phyloP scores from a whole-genome alignment of 352 stramenopile species.

The Elongisporangium undulatum region DNA sequence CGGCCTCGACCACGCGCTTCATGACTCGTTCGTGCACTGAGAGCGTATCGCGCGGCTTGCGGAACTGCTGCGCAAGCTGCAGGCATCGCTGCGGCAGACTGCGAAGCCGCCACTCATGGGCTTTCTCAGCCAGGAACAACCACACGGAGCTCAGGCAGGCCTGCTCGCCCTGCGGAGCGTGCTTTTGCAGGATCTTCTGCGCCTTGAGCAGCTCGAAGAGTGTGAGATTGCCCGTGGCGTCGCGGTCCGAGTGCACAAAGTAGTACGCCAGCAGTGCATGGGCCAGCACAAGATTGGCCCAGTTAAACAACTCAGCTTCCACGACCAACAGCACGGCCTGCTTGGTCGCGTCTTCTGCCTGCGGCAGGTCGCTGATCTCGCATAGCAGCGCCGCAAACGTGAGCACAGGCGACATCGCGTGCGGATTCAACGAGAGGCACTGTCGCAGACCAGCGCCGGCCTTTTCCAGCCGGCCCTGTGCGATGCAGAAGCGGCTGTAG shows the following conservation, averaged over 20 bases:
- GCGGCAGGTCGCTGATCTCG: constrained; percentile 45
- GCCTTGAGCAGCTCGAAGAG: constrained; percentile 67
- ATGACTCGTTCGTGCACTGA: constrained; percentile 40
- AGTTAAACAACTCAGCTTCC: constrained; percentile 10
- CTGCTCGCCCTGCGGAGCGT: constrained; percentile 4
- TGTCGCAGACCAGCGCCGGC: constrained; percentile 48
- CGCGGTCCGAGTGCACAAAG: constrained; percentile 36
- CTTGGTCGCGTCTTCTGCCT: constrained; percentile 39
- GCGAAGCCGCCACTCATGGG: constrained; percentile 39
- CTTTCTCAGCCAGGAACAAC: constrained; percentile 45
- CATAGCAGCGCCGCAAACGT: constrained; percentile 54
- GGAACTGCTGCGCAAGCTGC: constrained; percentile 27
- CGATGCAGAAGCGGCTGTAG: constrained; percentile 58
- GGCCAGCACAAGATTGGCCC: constrained; percentile 23
- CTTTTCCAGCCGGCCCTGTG: constrained; percentile 40
- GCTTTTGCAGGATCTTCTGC: constrained; percentile 26
- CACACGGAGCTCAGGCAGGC: constrained; percentile 47
- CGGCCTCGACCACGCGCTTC: constrained; percentile 41
- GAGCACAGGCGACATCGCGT: constrained; percentile 32
- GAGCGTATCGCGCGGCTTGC: constrained; percentile 32
- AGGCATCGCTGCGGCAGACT: constrained; percentile 27
- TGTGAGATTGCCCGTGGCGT: constrained; percentile 54
- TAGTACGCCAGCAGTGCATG: constrained; percentile 64
- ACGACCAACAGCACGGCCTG: constrained; percentile 22
- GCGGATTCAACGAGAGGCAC: constrained; percentile 47